Evolutionary conservation across 768 basidiomycete species (phyloP).

Genomic region (Cystobasidium onofrii): DNA sequence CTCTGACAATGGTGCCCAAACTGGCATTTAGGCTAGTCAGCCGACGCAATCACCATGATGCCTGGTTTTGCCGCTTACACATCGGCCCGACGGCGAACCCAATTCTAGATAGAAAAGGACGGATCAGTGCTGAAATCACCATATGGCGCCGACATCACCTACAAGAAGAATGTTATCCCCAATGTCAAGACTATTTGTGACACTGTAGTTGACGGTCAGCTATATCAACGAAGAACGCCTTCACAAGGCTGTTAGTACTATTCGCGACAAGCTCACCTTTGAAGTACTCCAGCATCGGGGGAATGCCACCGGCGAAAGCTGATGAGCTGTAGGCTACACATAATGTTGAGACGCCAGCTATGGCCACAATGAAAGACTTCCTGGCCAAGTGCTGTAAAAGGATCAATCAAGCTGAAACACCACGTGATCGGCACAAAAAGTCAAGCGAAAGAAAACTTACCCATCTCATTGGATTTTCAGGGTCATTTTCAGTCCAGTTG

Average conservation of each 20-base stretch:
- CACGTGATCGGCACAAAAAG: background rate
- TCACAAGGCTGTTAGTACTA: no score
- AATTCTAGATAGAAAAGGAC: conserved; percentile 28
- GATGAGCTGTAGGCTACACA: conserved; percentile 19
- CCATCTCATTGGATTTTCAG: conserved; percentile 11
- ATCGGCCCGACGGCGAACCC: conserved; percentile 40
- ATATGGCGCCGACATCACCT: background rate
- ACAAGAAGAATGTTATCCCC: conserved; percentile 42
- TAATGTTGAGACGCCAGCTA: conserved; percentile 19
- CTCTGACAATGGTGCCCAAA: background rate
- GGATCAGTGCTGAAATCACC: no score
- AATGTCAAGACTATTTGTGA: conserved; percentile 37
- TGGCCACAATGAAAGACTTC: conserved; percentile 5
- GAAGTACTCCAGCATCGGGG: conserved; percentile 15
- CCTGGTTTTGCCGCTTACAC: background rate
- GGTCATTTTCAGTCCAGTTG: conserved; percentile 10
- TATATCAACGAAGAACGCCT: no score
- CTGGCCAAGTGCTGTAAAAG: background rate
- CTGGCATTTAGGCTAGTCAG: conserved; percentile 1
- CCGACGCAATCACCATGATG: no score
- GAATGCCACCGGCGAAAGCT: conserved; percentile 18
- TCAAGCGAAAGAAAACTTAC: no score
- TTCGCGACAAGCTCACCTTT: background rate
- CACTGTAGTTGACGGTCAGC: conserved; percentile 27
- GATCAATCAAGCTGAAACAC: background rate